Conservation (phyloP, 2,329 filamentous ascomycete genomes). For the Colletotrichum neosansevieriae region DNA sequence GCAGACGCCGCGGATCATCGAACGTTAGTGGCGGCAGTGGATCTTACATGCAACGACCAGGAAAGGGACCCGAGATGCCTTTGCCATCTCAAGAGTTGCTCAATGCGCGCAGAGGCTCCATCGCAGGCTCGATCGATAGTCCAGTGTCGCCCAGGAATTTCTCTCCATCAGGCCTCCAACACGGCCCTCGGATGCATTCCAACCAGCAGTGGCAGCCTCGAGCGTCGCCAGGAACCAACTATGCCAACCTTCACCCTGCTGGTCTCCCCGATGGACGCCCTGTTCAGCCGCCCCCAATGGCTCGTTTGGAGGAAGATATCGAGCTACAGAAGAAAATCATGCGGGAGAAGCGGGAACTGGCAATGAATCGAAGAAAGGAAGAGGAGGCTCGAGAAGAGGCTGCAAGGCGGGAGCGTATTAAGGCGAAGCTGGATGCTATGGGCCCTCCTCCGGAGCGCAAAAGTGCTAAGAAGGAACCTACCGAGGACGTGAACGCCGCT, state of each 20-base stretch:
- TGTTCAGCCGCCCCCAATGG: conserved; percentile 48
- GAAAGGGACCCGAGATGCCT: conserved; percentile 57
- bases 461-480: conserved; percentile 65
- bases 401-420: conserved; percentile 77
- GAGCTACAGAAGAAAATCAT: conserved; percentile 78
- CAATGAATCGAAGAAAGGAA: conserved; percentile 75
- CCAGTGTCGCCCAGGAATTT: conserved; percentile 61
- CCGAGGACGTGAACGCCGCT: conserved; percentile 58
- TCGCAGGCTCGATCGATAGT: conserved; percentile 63
- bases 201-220: conserved; percentile 45
- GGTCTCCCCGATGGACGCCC: conserved; percentile 46
- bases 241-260: conserved; percentile 54
- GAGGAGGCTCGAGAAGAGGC: conserved; percentile 79
- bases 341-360: conserved; percentile 76
- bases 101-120: conserved; percentile 60
- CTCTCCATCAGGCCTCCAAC: conserved; percentile 52
- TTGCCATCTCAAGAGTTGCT: conserved; percentile 58
- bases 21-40: conserved; percentile 91
- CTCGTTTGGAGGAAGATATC: conserved; percentile 65
- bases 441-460: conserved; percentile 73
- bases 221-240: conserved; percentile 57
- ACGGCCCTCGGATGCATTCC: conserved; percentile 45
- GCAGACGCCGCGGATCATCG: conserved; percentile 85
- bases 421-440: conserved; percentile 77
- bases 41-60: conserved; percentile 70